These are phyloP conservation scores for Lepidium didymum DNA, from an alignment of 345 rosid species.

Conservation along the genomic window DNA sequence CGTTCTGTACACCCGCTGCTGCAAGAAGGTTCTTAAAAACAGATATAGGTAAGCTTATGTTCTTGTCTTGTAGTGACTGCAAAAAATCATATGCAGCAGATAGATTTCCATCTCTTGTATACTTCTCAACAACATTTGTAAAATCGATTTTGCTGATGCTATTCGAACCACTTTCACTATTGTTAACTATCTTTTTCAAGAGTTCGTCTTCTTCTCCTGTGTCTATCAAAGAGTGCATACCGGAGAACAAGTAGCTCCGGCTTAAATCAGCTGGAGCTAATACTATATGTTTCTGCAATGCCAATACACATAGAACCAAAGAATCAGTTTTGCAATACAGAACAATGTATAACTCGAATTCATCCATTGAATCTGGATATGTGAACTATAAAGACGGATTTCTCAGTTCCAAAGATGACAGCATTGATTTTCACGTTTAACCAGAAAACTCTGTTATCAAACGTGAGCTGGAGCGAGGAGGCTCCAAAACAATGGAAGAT, in stretches of 20 bases:
- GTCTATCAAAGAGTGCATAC: slow-evolving; percentile 31
- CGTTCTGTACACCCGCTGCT: slow-evolving; percentile 18
- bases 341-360: not conserved
- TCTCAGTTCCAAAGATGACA: not conserved
- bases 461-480: not conserved
- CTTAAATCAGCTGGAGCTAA: slow-evolving; percentile 31
- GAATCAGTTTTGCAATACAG: not conserved
- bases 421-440: not conserved
- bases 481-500: not conserved
- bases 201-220: slow-evolving; percentile 24
- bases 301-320: slow-evolving; percentile 6
- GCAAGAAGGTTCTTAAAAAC: slow-evolving; percentile 38
- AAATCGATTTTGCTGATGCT: slow-evolving; percentile 26
- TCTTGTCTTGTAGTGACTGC: slow-evolving; percentile 33
- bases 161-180: slow-evolving; percentile 11
- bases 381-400: not conserved
- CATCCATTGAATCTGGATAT: not conserved
- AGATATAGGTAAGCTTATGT: slow-evolving; percentile 25
- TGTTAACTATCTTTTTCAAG: slow-evolving; percentile 26
- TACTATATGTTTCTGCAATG: slow-evolving; percentile 45
- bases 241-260: slow-evolving; percentile 20
- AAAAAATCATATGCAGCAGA: slow-evolving; percentile 42
- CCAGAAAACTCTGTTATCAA: not conserved
- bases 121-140: slow-evolving; percentile 27
- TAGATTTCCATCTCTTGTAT: slow-evolving; percentile 44